Base-by-base conservation (phyloP, 306 rosid species). In the Citrullus amarus region DNA sequence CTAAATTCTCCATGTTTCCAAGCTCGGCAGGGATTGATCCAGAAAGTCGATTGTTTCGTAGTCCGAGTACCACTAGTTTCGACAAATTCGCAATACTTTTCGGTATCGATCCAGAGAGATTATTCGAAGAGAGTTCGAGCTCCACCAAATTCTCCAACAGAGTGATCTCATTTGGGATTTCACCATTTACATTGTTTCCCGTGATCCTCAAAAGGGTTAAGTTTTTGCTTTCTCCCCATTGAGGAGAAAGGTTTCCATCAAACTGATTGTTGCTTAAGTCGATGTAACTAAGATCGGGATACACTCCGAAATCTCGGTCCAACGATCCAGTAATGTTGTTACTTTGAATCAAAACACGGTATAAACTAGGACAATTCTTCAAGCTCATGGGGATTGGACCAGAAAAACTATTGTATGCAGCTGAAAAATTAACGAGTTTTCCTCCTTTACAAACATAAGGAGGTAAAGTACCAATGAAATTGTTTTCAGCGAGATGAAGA, bases 401-500 rank as follows among this genome's bases (percentile, higher is more conserved):
- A 1, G 81, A 2, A 57, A 89, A 87, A 76, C 81, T 62, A 77
- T 89, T 89, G 41, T 3, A 67, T 20, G 89, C 78, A 14, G 90
- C 86, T 69, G 80, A 84, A 57, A 89, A 89, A 56, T 87, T 87
- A 5, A 75, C 87, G 22, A 89, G 93, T 17, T 34, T 79, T 0
- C 89, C 89, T 71, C 83, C 77, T 32, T 81, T 83, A 66, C 93
- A 89, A 9, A 87, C 79, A 75, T 84, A 77, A 32, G 87, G 90
- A 25, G 91, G 93, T 41, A 89, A 83, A 34, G 74, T 79, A 63
- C 93, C 93, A 8, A 41, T 44, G 60, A 87, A 89, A 78, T 86
- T 89, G 72, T 89, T 89, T 61, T 80, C 80, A 63, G 91, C 93
- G 46, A 89, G 84, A 80, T 84, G 90, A 38, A 89, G 79, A 14